Evolutionary conservation across 1,139 yeast species (phyloP).

Genomic region (Ogataea hybrid): DNA sequence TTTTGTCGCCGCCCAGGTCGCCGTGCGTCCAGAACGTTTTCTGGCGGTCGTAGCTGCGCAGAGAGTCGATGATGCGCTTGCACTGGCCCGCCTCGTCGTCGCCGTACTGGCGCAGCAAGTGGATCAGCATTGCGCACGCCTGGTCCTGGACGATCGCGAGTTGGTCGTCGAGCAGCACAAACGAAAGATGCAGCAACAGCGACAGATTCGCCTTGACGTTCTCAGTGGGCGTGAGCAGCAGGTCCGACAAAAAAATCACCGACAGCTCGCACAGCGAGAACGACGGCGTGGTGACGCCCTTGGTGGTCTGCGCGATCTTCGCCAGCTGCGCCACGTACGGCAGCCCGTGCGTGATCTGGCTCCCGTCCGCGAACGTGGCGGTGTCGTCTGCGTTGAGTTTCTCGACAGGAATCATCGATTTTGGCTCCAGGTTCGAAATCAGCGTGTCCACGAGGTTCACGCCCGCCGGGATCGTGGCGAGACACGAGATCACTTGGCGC

Average conservation of each 20-base stretch:
- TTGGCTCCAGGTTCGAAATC: constrained; percentile 72
- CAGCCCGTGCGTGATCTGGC: constrained; percentile 31
- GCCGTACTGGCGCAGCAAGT: constrained; percentile 61
- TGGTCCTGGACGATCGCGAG: constrained; percentile 79
- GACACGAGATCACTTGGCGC: constrained; percentile 75
- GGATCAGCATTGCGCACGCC: constrained; percentile 72
- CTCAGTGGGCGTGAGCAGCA: constrained; percentile 61
- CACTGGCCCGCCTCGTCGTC: constrained; percentile 57
- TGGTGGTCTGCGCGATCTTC: constrained; percentile 47
- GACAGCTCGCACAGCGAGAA: constrained; percentile 89
- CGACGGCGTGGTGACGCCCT: constrained; percentile 57
- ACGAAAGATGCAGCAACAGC: constrained; percentile 74
- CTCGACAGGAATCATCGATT: constrained; percentile 73
- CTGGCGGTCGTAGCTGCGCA: constrained; percentile 45
- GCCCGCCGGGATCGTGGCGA: constrained; percentile 62
- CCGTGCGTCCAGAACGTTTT: constrained; percentile 79
- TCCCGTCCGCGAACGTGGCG: constrained; percentile 15
- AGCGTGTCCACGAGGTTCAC: constrained; percentile 62
- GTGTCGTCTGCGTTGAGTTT: constrained; percentile 11
- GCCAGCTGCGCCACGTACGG: constrained; percentile 79
- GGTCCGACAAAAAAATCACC: constrained; percentile 77
- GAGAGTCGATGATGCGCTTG: constrained; percentile 49
- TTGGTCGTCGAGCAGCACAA: constrained; percentile 86
- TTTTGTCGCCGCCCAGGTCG: constrained; percentile 72
- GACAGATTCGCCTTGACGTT: constrained; percentile 61